Evolutionary conservation across 345 rosid species (phyloP).

Genomic region (Psidium friedrichsthalianum): DNA sequence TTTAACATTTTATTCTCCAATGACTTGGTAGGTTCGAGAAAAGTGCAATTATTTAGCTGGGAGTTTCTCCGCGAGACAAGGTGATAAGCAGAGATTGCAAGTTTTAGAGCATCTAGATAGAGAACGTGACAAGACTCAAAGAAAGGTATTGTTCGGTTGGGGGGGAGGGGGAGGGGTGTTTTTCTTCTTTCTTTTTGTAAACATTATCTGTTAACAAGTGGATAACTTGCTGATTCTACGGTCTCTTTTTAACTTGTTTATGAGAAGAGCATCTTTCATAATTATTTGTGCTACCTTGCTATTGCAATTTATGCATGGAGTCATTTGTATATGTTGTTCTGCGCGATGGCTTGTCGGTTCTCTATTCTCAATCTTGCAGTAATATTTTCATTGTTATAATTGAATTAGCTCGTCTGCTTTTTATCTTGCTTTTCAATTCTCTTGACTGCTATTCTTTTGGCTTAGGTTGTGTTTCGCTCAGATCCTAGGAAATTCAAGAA

Average conservation of each 20-base stretch:
- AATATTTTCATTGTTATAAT: not conserved
- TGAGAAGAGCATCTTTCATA: not conserved
- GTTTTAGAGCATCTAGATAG: conserved; percentile 34
- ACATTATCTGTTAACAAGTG: not conserved
- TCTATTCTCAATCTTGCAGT: not conserved
- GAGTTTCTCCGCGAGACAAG: conserved; percentile 29
- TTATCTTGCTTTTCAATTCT: not conserved
- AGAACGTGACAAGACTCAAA: conserved; percentile 36
- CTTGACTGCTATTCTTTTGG: not conserved
- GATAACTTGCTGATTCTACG: not conserved
- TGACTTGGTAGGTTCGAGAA: conserved; percentile 47
- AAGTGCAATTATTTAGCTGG: conserved; percentile 75
- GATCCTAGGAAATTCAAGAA: conserved; percentile 51
- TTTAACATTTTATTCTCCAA: not conserved
- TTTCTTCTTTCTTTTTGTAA: not conserved
- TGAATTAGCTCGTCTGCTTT: not conserved
- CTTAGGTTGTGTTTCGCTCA: conserved; percentile 74
- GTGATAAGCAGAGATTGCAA: conserved; percentile 27
- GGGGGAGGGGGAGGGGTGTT: not conserved
- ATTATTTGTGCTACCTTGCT: not conserved
- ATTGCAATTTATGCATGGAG: not conserved
- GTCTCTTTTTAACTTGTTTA: not conserved
- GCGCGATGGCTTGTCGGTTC: not conserved
- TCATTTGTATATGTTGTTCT: not conserved
- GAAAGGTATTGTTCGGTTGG: conserved; percentile 37